Conservation (phyloP, 352 stramenopile species). For the Pythium oligandrum region DNA sequence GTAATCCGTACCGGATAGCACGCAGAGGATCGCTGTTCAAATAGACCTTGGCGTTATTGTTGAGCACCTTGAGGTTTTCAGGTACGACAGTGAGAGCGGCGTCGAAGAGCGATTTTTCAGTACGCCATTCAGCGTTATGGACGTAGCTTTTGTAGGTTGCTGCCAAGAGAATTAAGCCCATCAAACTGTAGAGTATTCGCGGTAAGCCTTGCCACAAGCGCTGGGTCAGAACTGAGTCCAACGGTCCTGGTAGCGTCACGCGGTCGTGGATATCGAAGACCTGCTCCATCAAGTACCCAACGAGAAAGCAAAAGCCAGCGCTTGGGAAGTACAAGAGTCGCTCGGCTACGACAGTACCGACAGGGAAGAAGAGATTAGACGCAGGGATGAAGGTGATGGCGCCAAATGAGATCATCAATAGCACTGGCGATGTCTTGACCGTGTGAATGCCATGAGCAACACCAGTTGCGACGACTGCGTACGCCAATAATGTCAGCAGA, state of each 20-base stretch:
- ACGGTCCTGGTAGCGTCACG: not conserved
- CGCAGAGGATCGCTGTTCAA: slow-evolving; percentile 35
- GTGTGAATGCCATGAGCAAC: slow-evolving; percentile 19
- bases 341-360: slow-evolving; percentile 89
- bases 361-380: slow-evolving; percentile 89
- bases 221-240: not conserved
- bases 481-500: slow-evolving; percentile 51
- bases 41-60: slow-evolving; percentile 61
- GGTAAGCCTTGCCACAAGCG: slow-evolving; percentile 13
- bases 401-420: slow-evolving; percentile 67
- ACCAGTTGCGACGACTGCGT: slow-evolving; percentile 35
- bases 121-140: slow-evolving; percentile 65
- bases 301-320: slow-evolving; percentile 74
- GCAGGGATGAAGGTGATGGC: slow-evolving; percentile 87
- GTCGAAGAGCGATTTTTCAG: slow-evolving; percentile 53
- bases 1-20: slow-evolving; percentile 32
- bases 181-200: slow-evolving; percentile 4
- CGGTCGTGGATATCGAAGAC: slow-evolving; percentile 19
- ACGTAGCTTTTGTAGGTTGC: slow-evolving; percentile 35
- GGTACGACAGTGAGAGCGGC: slow-evolving; percentile 46
- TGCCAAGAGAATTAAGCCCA: slow-evolving; percentile 21
- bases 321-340: slow-evolving; percentile 89
- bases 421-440: slow-evolving; percentile 19
- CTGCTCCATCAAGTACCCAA: slow-evolving; percentile 32
- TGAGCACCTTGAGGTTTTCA: slow-evolving; percentile 75